These are phyloP conservation scores for Senna siamea DNA, from an alignment of 306 rosid genomes.

Conservation along the genomic window DNA sequence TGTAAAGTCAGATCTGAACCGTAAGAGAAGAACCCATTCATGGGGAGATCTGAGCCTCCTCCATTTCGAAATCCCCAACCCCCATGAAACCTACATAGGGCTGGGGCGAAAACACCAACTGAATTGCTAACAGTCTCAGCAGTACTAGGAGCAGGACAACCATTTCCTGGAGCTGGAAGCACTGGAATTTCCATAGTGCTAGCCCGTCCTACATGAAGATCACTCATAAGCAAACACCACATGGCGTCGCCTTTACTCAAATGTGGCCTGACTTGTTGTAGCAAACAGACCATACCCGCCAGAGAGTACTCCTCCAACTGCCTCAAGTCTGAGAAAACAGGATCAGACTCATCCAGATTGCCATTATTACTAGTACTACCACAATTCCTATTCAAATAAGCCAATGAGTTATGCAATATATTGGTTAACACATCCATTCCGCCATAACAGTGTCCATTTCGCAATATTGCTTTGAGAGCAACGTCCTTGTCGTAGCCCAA, in stretches of 20 bases:
- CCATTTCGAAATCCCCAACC: constrained; percentile 94
- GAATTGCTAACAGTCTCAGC: constrained; percentile 54
- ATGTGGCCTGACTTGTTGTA: constrained; percentile 80
- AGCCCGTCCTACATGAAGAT: constrained; percentile 90
- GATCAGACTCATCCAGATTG: constrained; percentile 62
- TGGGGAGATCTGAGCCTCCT: constrained; percentile 63
- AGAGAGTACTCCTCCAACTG: constrained; percentile 85
- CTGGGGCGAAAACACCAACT: constrained; percentile 60
- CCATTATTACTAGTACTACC: constrained; percentile 42
- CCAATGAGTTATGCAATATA: constrained; percentile 74
- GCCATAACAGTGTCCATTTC: constrained; percentile 88
- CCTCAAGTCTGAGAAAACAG: constrained; percentile 72
- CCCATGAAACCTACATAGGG: constrained; percentile 82
- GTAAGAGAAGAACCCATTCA: constrained; percentile 56
- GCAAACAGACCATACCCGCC: constrained; percentile 83
- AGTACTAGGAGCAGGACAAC: constrained; percentile 39
- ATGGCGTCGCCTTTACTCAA: constrained; percentile 93
- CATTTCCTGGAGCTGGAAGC: constrained; percentile 32
- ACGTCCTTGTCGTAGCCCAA: constrained; percentile 80
- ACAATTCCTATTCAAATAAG: constrained; percentile 60
- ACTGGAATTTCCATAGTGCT: constrained; percentile 78
- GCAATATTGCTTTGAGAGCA: constrained; percentile 68
- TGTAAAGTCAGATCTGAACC: constrained; percentile 63
- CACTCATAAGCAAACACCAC: constrained; percentile 98
- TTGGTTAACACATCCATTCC: constrained; percentile 81